Conservation (phyloP, 225 moss, liverwort and hornwort genomes). For the Physcomitrium patens region DNA sequence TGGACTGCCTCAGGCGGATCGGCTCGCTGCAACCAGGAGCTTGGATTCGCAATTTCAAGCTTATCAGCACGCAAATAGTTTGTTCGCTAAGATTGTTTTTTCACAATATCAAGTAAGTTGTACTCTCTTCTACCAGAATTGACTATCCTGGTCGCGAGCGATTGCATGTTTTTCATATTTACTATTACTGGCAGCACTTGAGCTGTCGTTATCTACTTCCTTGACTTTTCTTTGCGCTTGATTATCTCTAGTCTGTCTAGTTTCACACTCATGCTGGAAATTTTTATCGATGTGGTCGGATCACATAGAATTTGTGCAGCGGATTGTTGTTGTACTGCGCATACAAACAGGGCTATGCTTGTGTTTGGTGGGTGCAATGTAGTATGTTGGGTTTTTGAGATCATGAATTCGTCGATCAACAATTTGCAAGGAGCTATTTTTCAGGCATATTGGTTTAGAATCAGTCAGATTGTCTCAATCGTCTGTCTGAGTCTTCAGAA, state of each 20-base stretch:
- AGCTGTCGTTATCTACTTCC: no score
- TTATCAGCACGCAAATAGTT: constrained; percentile 82
- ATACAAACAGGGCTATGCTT: constrained; percentile 15
- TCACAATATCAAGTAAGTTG: constrained; percentile 79
- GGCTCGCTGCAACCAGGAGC: constrained; percentile 91
- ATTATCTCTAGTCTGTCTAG: no score
- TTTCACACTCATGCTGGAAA: no score
- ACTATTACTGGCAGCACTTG: no score
- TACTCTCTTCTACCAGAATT: not conserved
- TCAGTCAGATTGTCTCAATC: constrained; percentile 10
- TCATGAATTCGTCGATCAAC: constrained; percentile 4
- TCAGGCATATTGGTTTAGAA: not conserved
- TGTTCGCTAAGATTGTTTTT: constrained; percentile 82
- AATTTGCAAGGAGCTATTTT: constrained; percentile 12
- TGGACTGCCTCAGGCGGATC: constrained; percentile 96
- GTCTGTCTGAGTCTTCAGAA: constrained; percentile 19
- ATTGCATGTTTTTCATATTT: not conserved
- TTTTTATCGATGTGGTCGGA: not conserved
- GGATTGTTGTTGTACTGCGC: not conserved
- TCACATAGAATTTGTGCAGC: not conserved
- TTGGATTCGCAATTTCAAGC: constrained; percentile 92
- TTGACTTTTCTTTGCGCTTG: no score
- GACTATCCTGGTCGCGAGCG: constrained; percentile 22
- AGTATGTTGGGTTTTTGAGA: not conserved
- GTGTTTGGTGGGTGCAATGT: constrained; percentile 6